phyloP scores from a whole-genome alignment of 108 stramenopile genomes.

The Cyclotella choctawhatcheeana region DNA sequence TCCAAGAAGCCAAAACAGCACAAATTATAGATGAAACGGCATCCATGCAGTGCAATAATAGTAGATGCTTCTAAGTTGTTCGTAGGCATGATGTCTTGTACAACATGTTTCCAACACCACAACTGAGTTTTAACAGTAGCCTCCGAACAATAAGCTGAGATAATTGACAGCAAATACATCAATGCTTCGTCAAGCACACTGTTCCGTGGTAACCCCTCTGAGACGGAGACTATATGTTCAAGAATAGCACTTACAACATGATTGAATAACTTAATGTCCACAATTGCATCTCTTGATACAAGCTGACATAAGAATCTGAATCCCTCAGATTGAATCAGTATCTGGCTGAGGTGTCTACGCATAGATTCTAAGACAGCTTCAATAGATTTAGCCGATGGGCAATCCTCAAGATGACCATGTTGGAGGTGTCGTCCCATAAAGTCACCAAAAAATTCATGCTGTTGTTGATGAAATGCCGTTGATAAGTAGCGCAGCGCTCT shows the following conservation, averaged over 20 bases:
- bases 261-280: slow-evolving; percentile 4
- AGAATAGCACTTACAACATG: slow-evolving; percentile 9
- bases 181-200: slow-evolving; percentile 15
- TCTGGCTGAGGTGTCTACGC: slow-evolving; percentile 4
- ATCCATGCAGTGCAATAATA: slow-evolving; percentile 31
- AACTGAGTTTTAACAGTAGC: not conserved
- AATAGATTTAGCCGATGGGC: slow-evolving; percentile 18
- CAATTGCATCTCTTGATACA: slow-evolving; percentile 1
- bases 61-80: not conserved
- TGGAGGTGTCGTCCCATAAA: slow-evolving; percentile 23
- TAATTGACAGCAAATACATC: slow-evolving; percentile 33
- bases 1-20: not conserved
- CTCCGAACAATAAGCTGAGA: slow-evolving; percentile 13
- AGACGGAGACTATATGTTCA: slow-evolving; percentile 1
- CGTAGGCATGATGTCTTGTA: slow-evolving; percentile 19
- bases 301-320: slow-evolving; percentile 33
- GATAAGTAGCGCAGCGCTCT: slow-evolving; percentile 40
- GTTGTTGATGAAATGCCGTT: slow-evolving; percentile 20
- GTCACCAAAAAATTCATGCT: slow-evolving; percentile 15
- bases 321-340: slow-evolving; percentile 23
- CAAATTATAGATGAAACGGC: slow-evolving; percentile 27
- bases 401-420: not conserved
- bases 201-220: not conserved
- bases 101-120: not conserved
- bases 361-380: slow-evolving; percentile 22